Conservation (phyloP, 2,329 filamentous ascomycete species). For the Colletotrichum acutatum region DNA sequence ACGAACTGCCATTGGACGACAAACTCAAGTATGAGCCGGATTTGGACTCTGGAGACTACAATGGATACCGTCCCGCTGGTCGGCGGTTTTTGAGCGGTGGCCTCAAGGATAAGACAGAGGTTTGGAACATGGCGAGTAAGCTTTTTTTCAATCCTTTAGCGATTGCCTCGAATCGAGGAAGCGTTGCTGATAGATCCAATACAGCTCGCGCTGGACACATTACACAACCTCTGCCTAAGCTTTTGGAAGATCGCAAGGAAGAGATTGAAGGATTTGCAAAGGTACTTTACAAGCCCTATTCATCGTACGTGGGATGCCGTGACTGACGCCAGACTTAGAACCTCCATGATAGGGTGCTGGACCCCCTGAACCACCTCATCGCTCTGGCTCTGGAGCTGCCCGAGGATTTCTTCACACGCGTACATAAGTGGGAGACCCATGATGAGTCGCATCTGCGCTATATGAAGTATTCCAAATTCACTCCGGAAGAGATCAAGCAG, state of each 20-base stretch:
- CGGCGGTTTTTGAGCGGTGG: constrained; percentile 47
- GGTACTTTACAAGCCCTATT: neutral
- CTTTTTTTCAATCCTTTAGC: neutral
- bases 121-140: constrained; percentile 52
- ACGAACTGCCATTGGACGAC: constrained; percentile 64
- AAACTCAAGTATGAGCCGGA: constrained; percentile 66
- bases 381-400: constrained; percentile 70
- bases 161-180: too few relatives aligned
- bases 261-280: constrained; percentile 69
- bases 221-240: constrained; percentile 48
- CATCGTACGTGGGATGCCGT: neutral
- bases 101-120: constrained; percentile 51
- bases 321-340: constrained; percentile 7
- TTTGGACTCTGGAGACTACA: constrained; percentile 64
- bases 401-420: constrained; percentile 63
- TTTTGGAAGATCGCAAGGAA: constrained; percentile 59
- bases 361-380: constrained; percentile 68
- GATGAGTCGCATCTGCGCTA: constrained; percentile 72
- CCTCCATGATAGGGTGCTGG: constrained; percentile 64
- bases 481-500: constrained; percentile 56
- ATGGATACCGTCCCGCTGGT: constrained; percentile 64
- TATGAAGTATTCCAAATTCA: constrained; percentile 67
- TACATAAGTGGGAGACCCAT: constrained; percentile 67
- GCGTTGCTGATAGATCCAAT: neutral
- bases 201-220: constrained; percentile 45